These are phyloP conservation scores for Rubia tinctorum DNA, from an alignment of 305 asterid species.

Conservation along the genomic window DNA sequence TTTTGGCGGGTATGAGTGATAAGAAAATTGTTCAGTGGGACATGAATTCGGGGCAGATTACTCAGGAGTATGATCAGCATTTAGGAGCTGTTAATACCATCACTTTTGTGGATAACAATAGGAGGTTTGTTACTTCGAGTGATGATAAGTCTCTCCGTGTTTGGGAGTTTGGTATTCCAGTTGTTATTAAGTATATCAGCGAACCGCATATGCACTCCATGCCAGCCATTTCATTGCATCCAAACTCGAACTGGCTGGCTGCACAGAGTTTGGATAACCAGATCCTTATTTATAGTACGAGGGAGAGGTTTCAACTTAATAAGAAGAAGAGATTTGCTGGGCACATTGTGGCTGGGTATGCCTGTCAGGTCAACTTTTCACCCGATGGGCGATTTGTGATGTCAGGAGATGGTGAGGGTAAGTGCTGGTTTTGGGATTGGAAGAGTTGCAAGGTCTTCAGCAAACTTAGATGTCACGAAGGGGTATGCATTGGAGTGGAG, in stretches of 20 bases:
- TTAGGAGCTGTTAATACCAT: slow-evolving; percentile 97
- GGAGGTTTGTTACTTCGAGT: slow-evolving; percentile 97
- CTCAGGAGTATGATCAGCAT: slow-evolving; percentile 99
- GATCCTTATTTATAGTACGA: slow-evolving; percentile 86
- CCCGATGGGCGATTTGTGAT: slow-evolving; percentile 96
- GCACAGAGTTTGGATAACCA: slow-evolving; percentile 99
- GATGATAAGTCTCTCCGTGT: slow-evolving; percentile 95
- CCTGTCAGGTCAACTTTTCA: slow-evolving; percentile 96
- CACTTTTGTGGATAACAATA: slow-evolving; percentile 87
- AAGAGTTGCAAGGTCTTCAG: slow-evolving; percentile 94
- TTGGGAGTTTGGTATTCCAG: slow-evolving; percentile 98
- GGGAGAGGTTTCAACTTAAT: slow-evolving; percentile 96
- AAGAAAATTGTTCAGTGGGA: slow-evolving; percentile 99
- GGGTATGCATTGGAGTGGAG: slow-evolving; percentile 87
- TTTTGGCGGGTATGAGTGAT: slow-evolving; percentile 98
- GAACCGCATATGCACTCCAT: slow-evolving; percentile 99
- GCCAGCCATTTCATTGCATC: slow-evolving; percentile 92
- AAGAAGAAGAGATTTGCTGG: slow-evolving; percentile 99
- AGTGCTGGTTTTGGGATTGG: slow-evolving; percentile 99
- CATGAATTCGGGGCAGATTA: slow-evolving; percentile 88
- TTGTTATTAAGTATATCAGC: slow-evolving; percentile 94
- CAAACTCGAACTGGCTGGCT: slow-evolving; percentile 91
- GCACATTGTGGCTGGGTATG: slow-evolving; percentile 94
- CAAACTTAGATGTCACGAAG: slow-evolving; percentile 92
- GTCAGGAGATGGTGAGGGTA: slow-evolving; percentile 99